A percentile compares a stretch with the other conserved stretches of the same genome.
Conservation (phyloP, 202 grass and related monocot genomes). For the Bolboschoenoplectus hybrid region DNA sequence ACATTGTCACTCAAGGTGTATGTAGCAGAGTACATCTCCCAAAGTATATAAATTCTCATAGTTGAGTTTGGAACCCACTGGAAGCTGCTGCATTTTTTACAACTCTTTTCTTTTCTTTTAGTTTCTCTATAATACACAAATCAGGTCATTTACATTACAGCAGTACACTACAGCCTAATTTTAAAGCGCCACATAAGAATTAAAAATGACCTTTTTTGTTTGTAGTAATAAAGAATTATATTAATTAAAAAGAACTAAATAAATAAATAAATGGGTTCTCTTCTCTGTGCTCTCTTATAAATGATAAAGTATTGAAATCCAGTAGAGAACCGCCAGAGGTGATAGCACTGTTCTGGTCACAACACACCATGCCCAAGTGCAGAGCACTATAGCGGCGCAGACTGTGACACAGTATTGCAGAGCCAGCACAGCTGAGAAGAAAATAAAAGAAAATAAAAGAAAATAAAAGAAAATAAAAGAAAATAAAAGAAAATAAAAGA, state of each 20-base stretch:
- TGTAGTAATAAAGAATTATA: background rate
- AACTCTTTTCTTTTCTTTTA: background rate
- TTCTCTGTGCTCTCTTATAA: background rate
- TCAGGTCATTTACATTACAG: too few species aligned
- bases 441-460: background rate
- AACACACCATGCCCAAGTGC: background rate
- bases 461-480: background rate
- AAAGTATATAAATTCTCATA: background rate
- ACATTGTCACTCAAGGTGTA: background rate
- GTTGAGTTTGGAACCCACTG: background rate
- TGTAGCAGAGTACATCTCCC: background rate
- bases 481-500: background rate
- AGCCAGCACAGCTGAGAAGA: background rate
- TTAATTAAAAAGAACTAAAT: conserved; percentile 17
- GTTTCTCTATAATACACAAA: background rate
- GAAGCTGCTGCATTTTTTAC: conserved; percentile 12
- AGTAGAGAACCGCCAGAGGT: background rate
- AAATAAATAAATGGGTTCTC: background rate
- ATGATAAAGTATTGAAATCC: background rate
- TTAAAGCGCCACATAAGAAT: background rate
- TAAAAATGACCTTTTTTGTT: background rate
- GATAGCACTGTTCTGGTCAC: conserved; percentile 29
- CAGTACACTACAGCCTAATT: background rate
- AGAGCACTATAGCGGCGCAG: conserved; percentile 38
- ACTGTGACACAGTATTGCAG: conserved; percentile 25